Base-by-base conservation (phyloP, 176 grass and related monocot genomes). In the Carex kokanica region DNA sequence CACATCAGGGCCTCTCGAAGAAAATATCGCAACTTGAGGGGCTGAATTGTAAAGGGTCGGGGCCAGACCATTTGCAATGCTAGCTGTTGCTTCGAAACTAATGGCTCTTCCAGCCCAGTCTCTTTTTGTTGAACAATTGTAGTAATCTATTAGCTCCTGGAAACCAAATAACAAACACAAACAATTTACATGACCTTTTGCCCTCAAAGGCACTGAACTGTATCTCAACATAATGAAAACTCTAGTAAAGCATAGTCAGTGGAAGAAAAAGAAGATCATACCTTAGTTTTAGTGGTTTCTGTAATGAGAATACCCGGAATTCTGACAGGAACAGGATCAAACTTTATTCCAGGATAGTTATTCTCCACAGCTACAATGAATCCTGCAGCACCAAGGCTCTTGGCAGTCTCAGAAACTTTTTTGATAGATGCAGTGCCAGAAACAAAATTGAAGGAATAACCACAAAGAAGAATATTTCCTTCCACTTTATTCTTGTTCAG, bases 361-460 rank as follows among this genome's bases (percentile, higher is more conserved):
- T 89, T 95, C 86, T 99, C 96, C 31, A 95, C 91, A 78, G 91
- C 93, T 83, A 99, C 89, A 88, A 99, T 15, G 84, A 99, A 99
- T 59, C 96, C 96, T 78, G 89, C 93, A 13, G 93, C 96, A 78
- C 93, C 89, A 11, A 99, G 93, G 88, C 59, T 90, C 81, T 85
- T 95, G 78, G 93, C 93, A 61, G 91, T 95, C 77, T 95, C 74
- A 61, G 91, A 95, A 36, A 99, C 96, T 60, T 95, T 99, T 60
- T 95, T 93, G 85, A 99, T 99, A 38, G 96, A 99, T 86, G 96
- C 93, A 25, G 93, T 95, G 32, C 96, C 96, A 63, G 96, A 93
- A 88, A 99, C 87, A 79, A 95, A 99, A 86, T 92, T 98, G 88
- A 93, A 98, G 52, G 96, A 95, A 85, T 99, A 99, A 40, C 96